Conservation (phyloP, 208 protist genomes). For the Jaenimonas drosophilae region DNA sequence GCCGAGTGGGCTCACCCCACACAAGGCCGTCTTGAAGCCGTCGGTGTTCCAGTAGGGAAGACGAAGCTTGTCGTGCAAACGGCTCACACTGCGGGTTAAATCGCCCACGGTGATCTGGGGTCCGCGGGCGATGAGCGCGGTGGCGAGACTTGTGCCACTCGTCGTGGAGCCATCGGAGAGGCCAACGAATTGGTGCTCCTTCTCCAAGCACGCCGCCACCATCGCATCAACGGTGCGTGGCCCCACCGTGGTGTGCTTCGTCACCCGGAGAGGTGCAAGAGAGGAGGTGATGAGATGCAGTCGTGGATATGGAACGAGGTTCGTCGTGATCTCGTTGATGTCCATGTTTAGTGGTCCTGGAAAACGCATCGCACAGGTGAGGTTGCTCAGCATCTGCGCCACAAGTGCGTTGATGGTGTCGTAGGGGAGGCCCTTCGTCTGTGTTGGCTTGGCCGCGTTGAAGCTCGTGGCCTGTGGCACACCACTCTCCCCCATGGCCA, state of each 20-base stretch:
- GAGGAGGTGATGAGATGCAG: constrained; percentile 88
- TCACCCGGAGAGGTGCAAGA: constrained; percentile 85
- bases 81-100: constrained; percentile 81
- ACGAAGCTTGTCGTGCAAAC: constrained; percentile 63
- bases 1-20: constrained; percentile 83
- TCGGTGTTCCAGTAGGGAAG: constrained; percentile 95
- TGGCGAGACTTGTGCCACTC: constrained; percentile 60
- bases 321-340: constrained; percentile 96
- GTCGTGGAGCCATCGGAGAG: constrained; percentile 14
- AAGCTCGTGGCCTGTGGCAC: constrained; percentile 33
- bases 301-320: constrained; percentile 94
- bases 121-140: constrained; percentile 86
- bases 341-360: constrained; percentile 95
- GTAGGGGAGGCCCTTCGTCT: constrained; percentile 79
- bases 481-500: constrained; percentile 2
- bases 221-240: constrained; percentile 76
- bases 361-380: constrained; percentile 93
- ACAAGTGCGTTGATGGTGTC: constrained; percentile 95
- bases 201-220: constrained; percentile 80
- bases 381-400: constrained; percentile 90
- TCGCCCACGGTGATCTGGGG: constrained; percentile 90
- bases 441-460: constrained; percentile 60
- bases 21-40: constrained; percentile 95
- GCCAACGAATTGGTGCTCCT: constrained; percentile 80
- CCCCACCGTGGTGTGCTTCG: constrained; percentile 24